A percentile compares a stretch with the other conserved stretches of the same genome.
These are phyloP conservation scores for Boletus patriciae DNA, from an alignment of 768 basidiomycete genomes.

Conservation along the genomic window DNA sequence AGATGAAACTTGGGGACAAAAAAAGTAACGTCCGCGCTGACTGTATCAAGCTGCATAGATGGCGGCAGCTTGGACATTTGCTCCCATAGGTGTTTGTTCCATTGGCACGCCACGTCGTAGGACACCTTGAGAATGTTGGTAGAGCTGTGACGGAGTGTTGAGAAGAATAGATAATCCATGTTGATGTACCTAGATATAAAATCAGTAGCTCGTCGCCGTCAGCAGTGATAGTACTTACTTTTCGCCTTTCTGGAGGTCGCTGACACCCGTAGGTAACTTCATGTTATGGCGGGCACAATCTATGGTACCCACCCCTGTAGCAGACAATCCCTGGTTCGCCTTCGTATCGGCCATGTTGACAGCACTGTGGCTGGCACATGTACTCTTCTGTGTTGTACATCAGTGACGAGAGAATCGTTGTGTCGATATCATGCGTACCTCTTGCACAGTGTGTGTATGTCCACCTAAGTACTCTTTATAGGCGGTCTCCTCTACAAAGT, in stretches of 20 bases:
- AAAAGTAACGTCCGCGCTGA: not conserved
- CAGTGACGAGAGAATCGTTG: too few species aligned
- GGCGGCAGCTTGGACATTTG: not conserved
- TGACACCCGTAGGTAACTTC: not conserved
- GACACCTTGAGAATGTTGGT: not conserved
- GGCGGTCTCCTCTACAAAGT: too few species aligned
- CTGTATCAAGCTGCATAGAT: not conserved
- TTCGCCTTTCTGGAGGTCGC: constrained; percentile 3
- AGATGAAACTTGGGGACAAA: too few species aligned
- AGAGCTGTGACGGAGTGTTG: not conserved
- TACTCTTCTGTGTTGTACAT: not conserved
- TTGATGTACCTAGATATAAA: too few species aligned
- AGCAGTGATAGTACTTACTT: not conserved
- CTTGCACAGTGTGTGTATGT: too few species aligned
- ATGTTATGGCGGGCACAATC: constrained; percentile 1
- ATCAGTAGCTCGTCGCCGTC: too few species aligned
- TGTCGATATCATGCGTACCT: too few species aligned
- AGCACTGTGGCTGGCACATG: not conserved
- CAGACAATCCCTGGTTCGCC: not conserved
- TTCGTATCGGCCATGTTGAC: constrained; percentile 3
- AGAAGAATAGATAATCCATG: not conserved
- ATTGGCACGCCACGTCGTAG: not conserved
- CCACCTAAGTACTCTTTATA: too few species aligned
- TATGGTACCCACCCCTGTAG: not conserved
- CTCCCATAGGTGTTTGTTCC: not conserved